Percentiles rank a stretch among this genome's conserved stretches.
Conservation (phyloP, 345 rosid genomes). For the Arabis alpina region DNA sequence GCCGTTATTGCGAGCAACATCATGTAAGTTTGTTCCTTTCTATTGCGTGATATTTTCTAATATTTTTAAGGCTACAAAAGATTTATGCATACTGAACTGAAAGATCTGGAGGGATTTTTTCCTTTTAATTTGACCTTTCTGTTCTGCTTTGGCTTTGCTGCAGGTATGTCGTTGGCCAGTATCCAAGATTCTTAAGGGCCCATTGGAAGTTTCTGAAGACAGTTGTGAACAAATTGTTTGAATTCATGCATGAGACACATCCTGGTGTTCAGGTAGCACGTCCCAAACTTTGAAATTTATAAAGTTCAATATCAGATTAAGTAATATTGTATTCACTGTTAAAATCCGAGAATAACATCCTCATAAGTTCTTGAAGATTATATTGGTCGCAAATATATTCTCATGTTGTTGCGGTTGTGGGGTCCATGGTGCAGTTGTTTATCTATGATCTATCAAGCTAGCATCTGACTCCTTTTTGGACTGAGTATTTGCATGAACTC, state of each 20-base stretch:
- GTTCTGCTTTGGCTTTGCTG: constrained; percentile 36
- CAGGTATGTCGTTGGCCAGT: constrained; percentile 99
- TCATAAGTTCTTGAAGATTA: neutral
- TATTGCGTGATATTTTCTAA: constrained; percentile 1
- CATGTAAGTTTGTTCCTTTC: constrained; percentile 64
- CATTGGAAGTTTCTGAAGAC: constrained; percentile 99
- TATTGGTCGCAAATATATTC: constrained; percentile 8
- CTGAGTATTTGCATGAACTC: constrained; percentile 14
- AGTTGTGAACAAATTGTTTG: constrained; percentile 96
- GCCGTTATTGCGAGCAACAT: constrained; percentile 99
- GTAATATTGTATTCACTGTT: neutral
- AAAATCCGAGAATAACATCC: neutral
- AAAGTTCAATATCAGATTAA: constrained; percentile 4
- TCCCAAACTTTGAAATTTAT: constrained; percentile 20
- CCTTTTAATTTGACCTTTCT: constrained; percentile 3
- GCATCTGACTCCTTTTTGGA: neutral
- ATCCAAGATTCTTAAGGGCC: constrained; percentile 98
- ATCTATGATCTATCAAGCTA: constrained; percentile 14
- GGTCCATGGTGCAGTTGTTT: constrained; percentile 11
- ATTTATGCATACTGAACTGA: constrained; percentile 13
- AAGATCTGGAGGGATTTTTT: neutral
- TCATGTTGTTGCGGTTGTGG: constrained; percentile 2
- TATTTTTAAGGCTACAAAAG: neutral
- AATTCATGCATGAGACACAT: constrained; percentile 99
- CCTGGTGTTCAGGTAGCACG: constrained; percentile 94